Evolutionary conservation across 352 stramenopile genomes (phyloP).

Genomic region (Blastocystis sp.): DNA sequence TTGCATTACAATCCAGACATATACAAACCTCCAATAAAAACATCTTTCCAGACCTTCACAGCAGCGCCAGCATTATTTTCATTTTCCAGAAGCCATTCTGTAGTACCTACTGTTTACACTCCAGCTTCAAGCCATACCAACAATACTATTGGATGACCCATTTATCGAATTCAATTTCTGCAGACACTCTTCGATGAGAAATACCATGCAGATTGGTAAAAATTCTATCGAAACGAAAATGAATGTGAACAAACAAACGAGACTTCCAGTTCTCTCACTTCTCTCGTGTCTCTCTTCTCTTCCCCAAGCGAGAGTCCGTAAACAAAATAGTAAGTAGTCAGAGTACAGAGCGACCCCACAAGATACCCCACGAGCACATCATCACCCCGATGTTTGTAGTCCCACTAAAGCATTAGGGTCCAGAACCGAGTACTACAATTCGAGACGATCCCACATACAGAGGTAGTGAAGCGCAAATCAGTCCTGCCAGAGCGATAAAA

Average conservation of each 20-base stretch:
- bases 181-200: conserved; percentile 1
- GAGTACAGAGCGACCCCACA: background rate
- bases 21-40: background rate
- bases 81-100: background rate
- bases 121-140: background rate
- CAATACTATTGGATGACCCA: background rate
- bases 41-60: background rate
- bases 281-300: background rate
- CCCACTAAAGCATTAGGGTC: background rate
- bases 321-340: background rate
- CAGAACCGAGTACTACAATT: background rate
- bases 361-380: background rate
- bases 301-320: background rate
- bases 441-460: background rate
- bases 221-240: background rate
- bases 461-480: background rate
- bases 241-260: background rate
- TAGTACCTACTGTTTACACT: background rate
- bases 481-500: background rate
- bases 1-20: background rate
- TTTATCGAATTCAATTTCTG: conserved; percentile 15
- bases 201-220: background rate
- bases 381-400: conserved; percentile 54
- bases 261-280: background rate
- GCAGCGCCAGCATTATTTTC: background rate